Evolutionary conservation across 805 yeast species (phyloP).

Genomic region (Soucietia sequanensis): DNA sequence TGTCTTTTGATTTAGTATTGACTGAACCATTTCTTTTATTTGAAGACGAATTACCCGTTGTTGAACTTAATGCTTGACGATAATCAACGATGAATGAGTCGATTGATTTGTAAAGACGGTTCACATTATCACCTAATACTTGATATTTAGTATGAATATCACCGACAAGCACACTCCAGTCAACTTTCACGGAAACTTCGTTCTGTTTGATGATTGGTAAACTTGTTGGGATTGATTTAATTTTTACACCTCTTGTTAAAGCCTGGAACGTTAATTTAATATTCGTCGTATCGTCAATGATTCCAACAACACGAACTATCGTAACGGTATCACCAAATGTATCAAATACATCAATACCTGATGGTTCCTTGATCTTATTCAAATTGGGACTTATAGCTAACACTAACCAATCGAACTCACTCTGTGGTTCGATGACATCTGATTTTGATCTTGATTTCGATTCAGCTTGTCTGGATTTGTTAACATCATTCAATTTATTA

Average conservation of each 20-base stretch:
- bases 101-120: constrained; percentile 33
- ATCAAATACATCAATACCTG: constrained; percentile 7
- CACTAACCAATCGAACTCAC: constrained; percentile 36
- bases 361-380: constrained; percentile 26
- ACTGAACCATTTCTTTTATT: constrained; percentile 7
- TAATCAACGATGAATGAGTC: constrained; percentile 39
- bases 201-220: constrained; percentile 11
- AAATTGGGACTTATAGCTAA: constrained; percentile 35
- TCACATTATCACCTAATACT: constrained; percentile 15
- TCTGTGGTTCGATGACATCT: constrained; percentile 6
- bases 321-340: constrained; percentile 30
- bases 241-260: constrained; percentile 38
- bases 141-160: constrained; percentile 16
- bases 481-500: constrained; percentile 3
- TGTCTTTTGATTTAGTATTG: constrained; percentile 10
- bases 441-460: too few species aligned
- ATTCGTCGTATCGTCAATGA: constrained; percentile 42
- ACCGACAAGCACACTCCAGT: constrained; percentile 18
- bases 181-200: constrained; percentile 27
- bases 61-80: constrained; percentile 25
- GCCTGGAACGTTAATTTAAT: constrained; percentile 52
- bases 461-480: too few species aligned
- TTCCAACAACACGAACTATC: constrained; percentile 46
- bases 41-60: constrained; percentile 6
- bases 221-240: constrained; percentile 1